Percentiles rank a stretch among this genome's conserved stretches.
These are phyloP conservation scores for Nyssa sinensis DNA, from an alignment of 148 eudicot genomes.

Conservation along the genomic window DNA sequence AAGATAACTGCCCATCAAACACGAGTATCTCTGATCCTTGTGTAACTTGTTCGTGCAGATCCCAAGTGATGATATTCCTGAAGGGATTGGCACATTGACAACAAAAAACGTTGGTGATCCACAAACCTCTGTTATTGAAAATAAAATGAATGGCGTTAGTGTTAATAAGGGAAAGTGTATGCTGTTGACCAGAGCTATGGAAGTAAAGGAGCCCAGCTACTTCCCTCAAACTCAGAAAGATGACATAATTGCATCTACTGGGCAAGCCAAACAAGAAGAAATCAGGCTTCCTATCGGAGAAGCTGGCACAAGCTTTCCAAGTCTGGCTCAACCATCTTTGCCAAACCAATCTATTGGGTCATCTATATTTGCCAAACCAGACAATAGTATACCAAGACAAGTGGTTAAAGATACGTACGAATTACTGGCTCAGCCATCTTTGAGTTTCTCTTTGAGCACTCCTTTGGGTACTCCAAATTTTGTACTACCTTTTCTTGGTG, in stretches of 20 bases:
- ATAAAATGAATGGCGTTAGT: conserved; percentile 29
- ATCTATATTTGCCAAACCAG: conserved; percentile 35
- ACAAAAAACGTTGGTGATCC: conserved; percentile 24
- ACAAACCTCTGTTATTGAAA: conserved; percentile 30
- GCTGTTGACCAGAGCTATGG: conserved; percentile 39
- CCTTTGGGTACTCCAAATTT: conserved; percentile 40
- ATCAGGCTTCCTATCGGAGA: conserved; percentile 24
- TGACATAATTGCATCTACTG: conserved; percentile 27
- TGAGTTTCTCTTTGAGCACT: conserved; percentile 43
- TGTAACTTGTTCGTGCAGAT: conserved; percentile 39
- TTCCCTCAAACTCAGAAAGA: conserved; percentile 38
- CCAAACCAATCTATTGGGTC: conserved; percentile 38
- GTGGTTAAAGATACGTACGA: conserved; percentile 47
- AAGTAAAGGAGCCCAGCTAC: conserved; percentile 28
- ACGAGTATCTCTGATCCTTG: not conserved
- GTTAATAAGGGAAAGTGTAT: conserved; percentile 43
- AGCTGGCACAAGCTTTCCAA: conserved; percentile 32
- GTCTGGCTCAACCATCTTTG: conserved; percentile 32
- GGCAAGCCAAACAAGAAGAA: conserved; percentile 38
- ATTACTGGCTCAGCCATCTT: conserved; percentile 41
- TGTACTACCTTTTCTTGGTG: conserved; percentile 32
- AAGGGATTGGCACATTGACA: conserved; percentile 36
- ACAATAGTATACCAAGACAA: conserved; percentile 31
- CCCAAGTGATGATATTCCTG: conserved; percentile 32
- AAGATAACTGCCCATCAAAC: not conserved